Base-by-base conservation (phyloP, 2,329 filamentous ascomycete species). In the Dothideomycetes sp. region DNA sequence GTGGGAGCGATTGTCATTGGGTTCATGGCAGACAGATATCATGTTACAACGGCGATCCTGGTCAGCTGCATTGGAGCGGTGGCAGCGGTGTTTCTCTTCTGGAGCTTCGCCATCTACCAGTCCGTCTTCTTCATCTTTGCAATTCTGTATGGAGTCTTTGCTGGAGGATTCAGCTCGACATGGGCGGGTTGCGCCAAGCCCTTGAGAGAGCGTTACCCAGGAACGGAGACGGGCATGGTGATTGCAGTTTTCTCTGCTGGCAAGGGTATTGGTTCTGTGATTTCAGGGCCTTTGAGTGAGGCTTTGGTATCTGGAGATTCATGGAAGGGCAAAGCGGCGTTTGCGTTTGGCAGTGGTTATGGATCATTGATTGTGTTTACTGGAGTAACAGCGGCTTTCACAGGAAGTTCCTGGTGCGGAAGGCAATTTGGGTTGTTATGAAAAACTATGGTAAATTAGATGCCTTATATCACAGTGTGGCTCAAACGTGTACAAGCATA, bases 261-360 rank as follows among this genome's bases (percentile, higher is more conserved):
- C 0, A 66, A 68, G 33, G 71, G 70, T 0, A 59, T 73, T 15
- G 70, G 70, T 3, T 69, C 66, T 49, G 54, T 75, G 8, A 60
- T 65, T 8, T 65, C 61, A 43, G 71, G 71, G 3, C 70, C 71
- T 0, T 50, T 74, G 31, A 72, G 68, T 35, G 69, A 72, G 49
- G 60, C 55, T 11, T 47, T 70, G 24, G 44, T 69, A 7, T 50
- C 52, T n/a, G 49, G 52, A 18, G 57, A 56, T 17, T 46, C 49
- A 2, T 66, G 56, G 54, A 45, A 47, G 16, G 57, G 58, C 18
- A 52, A 59, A 34, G 60, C 57, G 15, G 52, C 46, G 1, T 52
- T 58, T 30, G 64, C 59, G 1, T 69, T 66, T 47, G 65, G 63
- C 0, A 63, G 55, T 31, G 59, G 56, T 12, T 69, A 62, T 46